Base-by-base conservation (phyloP, 1,139 yeast species). In the Candida neerlandica region DNA sequence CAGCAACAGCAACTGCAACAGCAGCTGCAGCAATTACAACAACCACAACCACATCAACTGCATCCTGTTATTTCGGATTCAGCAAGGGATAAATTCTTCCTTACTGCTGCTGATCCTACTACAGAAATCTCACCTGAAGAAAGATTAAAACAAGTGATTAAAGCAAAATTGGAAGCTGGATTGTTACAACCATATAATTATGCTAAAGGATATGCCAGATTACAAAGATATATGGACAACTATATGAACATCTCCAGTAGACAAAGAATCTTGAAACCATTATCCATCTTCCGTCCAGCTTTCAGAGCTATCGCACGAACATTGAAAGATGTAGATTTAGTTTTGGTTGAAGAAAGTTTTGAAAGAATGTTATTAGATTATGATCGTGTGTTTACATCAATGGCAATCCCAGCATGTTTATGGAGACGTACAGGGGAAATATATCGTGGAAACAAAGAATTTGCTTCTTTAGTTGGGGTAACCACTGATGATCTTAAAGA, bases 351-450 rank as follows among this genome's bases (percentile, higher is more conserved):
- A 62, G 98, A 94, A 65, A 86, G 89, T 49, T 94, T 94, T 65
- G 99, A 94, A 68, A 77, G 98, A 53, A 89, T 92, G 96, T 70
- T 94, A 45, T 72, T 94, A 48, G 97, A 94, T 60, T 92, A 94
- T 62, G 99, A 94, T 65, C 79, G 99, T 43, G 97, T 94, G 2
- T 94, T 94, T 67, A 91, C 98, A 0, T 87, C 96, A 5, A 91
- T 92, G 97, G 97, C 97, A 7, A 91, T 94, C 50, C 99, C 99
- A 0, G 97, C 98, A 0, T 92, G 98, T 69, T 76, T 94, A 37
- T 94, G 99, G 98, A 77, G 98, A 61, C 85, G 99, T 59, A 92
- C 99, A 0, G 99, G 99, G 1, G 98, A 94, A 60, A 92, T 94
- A 4, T 94, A 90, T 61, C 74, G 98, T 54, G 98, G 97, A 1